These are phyloP conservation scores for Ophiostoma sp. DNA, from an alignment of 2,329 filamentous ascomycete species.

Conservation along the genomic window DNA sequence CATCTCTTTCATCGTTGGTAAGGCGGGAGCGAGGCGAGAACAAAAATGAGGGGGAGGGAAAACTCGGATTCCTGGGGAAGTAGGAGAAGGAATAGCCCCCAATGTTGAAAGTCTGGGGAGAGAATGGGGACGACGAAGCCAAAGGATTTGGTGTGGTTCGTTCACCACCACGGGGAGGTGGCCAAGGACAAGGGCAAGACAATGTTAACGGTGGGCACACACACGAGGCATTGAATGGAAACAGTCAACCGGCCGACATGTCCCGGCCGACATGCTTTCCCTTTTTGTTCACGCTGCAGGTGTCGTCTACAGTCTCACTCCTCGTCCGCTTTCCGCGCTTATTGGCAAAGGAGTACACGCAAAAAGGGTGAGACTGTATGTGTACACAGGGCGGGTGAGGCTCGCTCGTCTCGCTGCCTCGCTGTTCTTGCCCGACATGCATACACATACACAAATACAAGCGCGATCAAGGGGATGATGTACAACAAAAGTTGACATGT, in stretches of 20 bases:
- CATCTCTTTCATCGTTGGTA: conserved; percentile 3
- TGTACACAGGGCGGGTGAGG: not conserved
- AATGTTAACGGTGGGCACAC: too few species aligned
- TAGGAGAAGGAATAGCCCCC: not conserved
- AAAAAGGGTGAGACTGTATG: not conserved
- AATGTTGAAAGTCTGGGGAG: not conserved
- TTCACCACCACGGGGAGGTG: not conserved
- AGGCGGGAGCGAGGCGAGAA: not conserved
- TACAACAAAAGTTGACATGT: too few species aligned
- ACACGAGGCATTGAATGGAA: not conserved
- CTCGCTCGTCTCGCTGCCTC: not conserved
- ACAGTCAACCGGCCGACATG: not conserved
- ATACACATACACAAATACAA: not conserved
- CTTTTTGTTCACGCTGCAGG: too few species aligned
- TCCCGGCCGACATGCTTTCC: not conserved
- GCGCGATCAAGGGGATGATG: too few species aligned
- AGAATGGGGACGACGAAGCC: not conserved
- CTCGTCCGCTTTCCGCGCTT: not conserved
- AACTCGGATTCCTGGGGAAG: not conserved
- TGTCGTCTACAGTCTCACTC: too few species aligned
- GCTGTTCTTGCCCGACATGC: not conserved
- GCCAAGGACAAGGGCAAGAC: not conserved
- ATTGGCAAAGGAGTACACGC: not conserved
- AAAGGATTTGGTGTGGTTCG: not conserved
- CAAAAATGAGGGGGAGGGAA: too few species aligned